phyloP scores from a whole-genome alignment of 1,284 basidiomycete genomes.

The Gastroboletus turbinatus region DNA sequence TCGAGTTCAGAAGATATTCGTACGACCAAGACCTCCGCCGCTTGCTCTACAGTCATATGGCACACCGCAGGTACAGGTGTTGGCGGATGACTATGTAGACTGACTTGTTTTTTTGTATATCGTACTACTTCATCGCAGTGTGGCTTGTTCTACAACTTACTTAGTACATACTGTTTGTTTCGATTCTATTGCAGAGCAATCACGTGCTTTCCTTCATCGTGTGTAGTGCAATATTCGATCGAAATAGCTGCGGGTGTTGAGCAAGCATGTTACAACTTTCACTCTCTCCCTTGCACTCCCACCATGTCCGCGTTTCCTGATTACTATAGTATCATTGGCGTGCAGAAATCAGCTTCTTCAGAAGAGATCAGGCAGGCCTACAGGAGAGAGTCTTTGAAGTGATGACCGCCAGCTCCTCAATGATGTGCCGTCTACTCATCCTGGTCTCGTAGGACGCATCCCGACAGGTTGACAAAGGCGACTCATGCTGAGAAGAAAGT shows the following conservation, averaged over 20 bases:
- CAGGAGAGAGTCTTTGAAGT: slow-evolving; percentile 77
- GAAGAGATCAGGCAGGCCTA: slow-evolving; percentile 83
- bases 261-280: slow-evolving; percentile 10
- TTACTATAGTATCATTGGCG: slow-evolving; percentile 67
- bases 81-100: slow-evolving; percentile 19
- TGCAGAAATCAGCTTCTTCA: slow-evolving; percentile 58
- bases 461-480: slow-evolving; percentile 83
- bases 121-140: slow-evolving; percentile 5
- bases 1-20: slow-evolving; percentile 38
- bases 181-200: slow-evolving; percentile 7
- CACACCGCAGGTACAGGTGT: slow-evolving; percentile 17
- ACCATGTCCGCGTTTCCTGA: slow-evolving; percentile 69
- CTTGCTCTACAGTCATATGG: slow-evolving; percentile 20
- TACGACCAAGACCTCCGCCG: slow-evolving; percentile 47
- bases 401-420: slow-evolving; percentile 7
- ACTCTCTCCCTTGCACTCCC: slow-evolving; percentile 10
- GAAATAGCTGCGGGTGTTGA: slow-evolving; percentile 6
- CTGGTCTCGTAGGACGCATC: slow-evolving; percentile 68
- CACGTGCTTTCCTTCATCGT: slow-evolving; percentile 18
- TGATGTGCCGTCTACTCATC: slow-evolving; percentile 5
- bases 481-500: slow-evolving; percentile 66
- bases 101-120: neutral
- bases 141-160: neutral
- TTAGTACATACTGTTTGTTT: neutral
- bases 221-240: slow-evolving; percentile 5